Percentiles rank a stretch among this genome's conserved stretches.
Conservation (phyloP, 108 stramenopile genomes). For the Licmophora abbreviata region DNA sequence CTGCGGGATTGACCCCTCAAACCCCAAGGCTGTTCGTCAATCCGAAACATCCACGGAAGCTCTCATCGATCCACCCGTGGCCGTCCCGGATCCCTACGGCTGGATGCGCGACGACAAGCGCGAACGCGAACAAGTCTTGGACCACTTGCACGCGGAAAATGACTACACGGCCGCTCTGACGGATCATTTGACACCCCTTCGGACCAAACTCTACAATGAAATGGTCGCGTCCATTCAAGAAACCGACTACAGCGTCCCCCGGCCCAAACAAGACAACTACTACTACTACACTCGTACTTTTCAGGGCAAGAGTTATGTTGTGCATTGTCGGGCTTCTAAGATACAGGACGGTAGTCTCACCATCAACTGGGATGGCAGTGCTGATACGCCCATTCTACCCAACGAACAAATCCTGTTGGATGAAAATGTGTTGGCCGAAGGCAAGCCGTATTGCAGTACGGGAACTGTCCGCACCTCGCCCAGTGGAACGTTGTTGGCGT, state of each 20-base stretch:
- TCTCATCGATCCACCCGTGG: slow-evolving; percentile 67
- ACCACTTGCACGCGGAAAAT: slow-evolving; percentile 82
- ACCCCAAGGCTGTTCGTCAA: slow-evolving; percentile 33
- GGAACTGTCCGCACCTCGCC: slow-evolving; percentile 62
- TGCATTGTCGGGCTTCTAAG: slow-evolving; percentile 75
- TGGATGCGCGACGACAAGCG: slow-evolving; percentile 90
- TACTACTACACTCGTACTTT: slow-evolving; percentile 86
- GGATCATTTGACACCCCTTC: slow-evolving; percentile 48
- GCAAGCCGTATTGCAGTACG: slow-evolving; percentile 72
- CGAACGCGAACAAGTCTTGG: slow-evolving; percentile 54
- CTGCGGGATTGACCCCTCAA: slow-evolving; percentile 38
- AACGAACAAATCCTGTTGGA: slow-evolving; percentile 81
- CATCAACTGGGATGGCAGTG: slow-evolving; percentile 52
- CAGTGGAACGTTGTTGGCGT: slow-evolving; percentile 63
- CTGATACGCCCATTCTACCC: slow-evolving; percentile 48
- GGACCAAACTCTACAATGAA: slow-evolving; percentile 64
- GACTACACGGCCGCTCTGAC: slow-evolving; percentile 58
- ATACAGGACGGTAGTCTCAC: slow-evolving; percentile 2
- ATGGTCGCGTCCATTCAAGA: slow-evolving; percentile 62
- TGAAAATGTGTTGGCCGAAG: slow-evolving; percentile 78
- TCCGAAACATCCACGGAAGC: slow-evolving; percentile 42
- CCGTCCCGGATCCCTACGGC: slow-evolving; percentile 75
- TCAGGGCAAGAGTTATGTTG: slow-evolving; percentile 80
- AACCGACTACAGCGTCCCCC: slow-evolving; percentile 82
- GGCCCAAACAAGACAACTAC: slow-evolving; percentile 44